These are phyloP conservation scores for Barnettozyma sucrosica DNA, from an alignment of 805 yeast genomes.

Conservation along the genomic window DNA sequence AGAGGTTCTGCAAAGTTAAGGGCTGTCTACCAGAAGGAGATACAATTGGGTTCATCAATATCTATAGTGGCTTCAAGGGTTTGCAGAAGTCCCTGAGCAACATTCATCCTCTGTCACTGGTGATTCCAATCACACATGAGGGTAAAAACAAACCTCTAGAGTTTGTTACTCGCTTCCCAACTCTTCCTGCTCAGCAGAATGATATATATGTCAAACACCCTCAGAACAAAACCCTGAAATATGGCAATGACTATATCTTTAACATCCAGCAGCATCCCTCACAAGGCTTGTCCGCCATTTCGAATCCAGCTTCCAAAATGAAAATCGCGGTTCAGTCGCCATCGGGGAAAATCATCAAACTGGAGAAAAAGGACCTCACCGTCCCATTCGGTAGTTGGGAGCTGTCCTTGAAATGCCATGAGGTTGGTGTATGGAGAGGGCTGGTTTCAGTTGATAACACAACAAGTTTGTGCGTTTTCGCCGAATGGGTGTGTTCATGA, in stretches of 20 bases:
- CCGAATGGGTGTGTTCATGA: slow-evolving; percentile 71
- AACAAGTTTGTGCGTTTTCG: slow-evolving; percentile 79
- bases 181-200: slow-evolving; percentile 58
- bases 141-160: slow-evolving; percentile 59
- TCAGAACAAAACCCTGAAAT: slow-evolving; percentile 58
- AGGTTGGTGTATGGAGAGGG: slow-evolving; percentile 78
- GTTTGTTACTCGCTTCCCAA: slow-evolving; percentile 68
- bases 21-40: slow-evolving; percentile 71
- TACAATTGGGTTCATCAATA: slow-evolving; percentile 63
- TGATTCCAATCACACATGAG: slow-evolving; percentile 67
- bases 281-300: slow-evolving; percentile 11
- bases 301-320: slow-evolving; percentile 29
- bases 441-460: slow-evolving; percentile 74
- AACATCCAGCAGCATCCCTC: slow-evolving; percentile 47
- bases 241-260: slow-evolving; percentile 59
- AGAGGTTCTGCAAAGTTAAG: slow-evolving; percentile 70
- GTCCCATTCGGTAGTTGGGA: slow-evolving; percentile 53
- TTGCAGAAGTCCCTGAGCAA: slow-evolving; percentile 49
- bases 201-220: slow-evolving; percentile 86
- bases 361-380: slow-evolving; percentile 44
- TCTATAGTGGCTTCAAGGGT: slow-evolving; percentile 67
- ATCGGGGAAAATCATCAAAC: slow-evolving; percentile 65
- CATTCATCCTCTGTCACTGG: slow-evolving; percentile 63
- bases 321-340: slow-evolving; percentile 78
- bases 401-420: slow-evolving; percentile 54